Conservation (phyloP, 2,329 filamentous ascomycete species). For the Passalora sequoiae region DNA sequence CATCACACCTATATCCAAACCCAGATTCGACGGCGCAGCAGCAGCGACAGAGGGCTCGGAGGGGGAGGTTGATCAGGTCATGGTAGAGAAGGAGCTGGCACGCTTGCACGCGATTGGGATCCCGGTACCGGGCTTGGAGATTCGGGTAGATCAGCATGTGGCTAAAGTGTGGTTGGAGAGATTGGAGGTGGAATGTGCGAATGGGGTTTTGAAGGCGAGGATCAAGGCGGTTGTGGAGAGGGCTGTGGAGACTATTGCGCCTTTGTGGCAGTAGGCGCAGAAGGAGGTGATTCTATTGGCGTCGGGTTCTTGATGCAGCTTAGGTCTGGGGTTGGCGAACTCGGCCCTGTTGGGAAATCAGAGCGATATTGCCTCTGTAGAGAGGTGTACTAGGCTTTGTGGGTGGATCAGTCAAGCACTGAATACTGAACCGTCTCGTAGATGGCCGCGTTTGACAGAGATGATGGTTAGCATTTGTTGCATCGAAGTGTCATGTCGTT, state of each 20-base stretch:
- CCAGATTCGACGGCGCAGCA: conserved; percentile 43
- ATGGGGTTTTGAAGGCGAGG: conserved; percentile 70
- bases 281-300: too few relatives aligned
- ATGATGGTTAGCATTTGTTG: too few relatives aligned
- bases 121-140: conserved; percentile 80
- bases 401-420: too few relatives aligned
- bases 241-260: conserved; percentile 38
- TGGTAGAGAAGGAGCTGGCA: conserved; percentile 62
- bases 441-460: too few relatives aligned
- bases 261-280: conserved; percentile 23
- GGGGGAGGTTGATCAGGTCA: conserved; percentile 38
- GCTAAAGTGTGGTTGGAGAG: conserved; percentile 90
- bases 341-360: too few relatives aligned
- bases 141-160: conserved; percentile 80
- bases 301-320: too few relatives aligned
- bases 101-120: conserved; percentile 79
- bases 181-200: conserved; percentile 78
- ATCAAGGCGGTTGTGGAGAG: conserved; percentile 86
- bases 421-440: too few relatives aligned
- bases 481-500: too few relatives aligned
- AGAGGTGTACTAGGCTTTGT: too few relatives aligned
- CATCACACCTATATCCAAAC: conserved; percentile 69
- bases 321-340: too few relatives aligned
- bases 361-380: too few relatives aligned
- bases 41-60: conserved; percentile 18